A percentile compares a stretch with the other conserved stretches of the same genome.
Evolutionary conservation across 371 early-diverging fungal species (phyloP).

Genomic region (Apophysomyces variabilis): DNA sequence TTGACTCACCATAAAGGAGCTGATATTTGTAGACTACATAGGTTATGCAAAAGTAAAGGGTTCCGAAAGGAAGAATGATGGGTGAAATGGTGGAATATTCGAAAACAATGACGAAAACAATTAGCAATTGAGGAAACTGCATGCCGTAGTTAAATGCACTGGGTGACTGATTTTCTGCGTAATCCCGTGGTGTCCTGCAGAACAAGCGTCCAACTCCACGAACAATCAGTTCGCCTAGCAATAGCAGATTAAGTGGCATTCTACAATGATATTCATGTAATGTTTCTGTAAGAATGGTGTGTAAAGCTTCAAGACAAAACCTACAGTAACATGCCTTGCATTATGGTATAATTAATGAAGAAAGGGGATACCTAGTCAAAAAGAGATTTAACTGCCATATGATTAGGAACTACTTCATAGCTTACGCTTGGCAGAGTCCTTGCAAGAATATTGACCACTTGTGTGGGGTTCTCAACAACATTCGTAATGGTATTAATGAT

Average conservation of each 20-base stretch:
- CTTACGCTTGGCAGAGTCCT: constrained; percentile 55
- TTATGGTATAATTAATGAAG: constrained; percentile 76
- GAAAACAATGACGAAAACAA: constrained; percentile 88
- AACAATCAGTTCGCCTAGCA: constrained; percentile 53
- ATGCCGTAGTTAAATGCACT: constrained; percentile 64
- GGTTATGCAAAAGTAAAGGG: constrained; percentile 76
- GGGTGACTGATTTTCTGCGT: constrained; percentile 63
- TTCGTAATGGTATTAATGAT: constrained; percentile 65
- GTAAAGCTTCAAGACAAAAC: neutral
- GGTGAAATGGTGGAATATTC: constrained; percentile 90
- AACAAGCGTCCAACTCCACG: constrained; percentile 49
- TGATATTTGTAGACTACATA: constrained; percentile 88
- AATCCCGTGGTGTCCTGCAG: constrained; percentile 75
- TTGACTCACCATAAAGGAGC: constrained; percentile 68
- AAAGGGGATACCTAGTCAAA: constrained; percentile 68
- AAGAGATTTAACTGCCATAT: neutral
- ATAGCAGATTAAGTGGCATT: constrained; percentile 69
- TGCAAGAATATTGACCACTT: constrained; percentile 66
- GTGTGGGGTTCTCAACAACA: constrained; percentile 57
- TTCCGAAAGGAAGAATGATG: constrained; percentile 79
- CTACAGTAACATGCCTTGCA: constrained; percentile 68
- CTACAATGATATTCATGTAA: constrained; percentile 16
- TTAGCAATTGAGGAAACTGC: constrained; percentile 66
- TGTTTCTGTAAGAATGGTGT: too few relatives aligned
- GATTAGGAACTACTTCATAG: neutral